Conservation (phyloP, 768 basidiomycete species). For the Boletus patriciae region DNA sequence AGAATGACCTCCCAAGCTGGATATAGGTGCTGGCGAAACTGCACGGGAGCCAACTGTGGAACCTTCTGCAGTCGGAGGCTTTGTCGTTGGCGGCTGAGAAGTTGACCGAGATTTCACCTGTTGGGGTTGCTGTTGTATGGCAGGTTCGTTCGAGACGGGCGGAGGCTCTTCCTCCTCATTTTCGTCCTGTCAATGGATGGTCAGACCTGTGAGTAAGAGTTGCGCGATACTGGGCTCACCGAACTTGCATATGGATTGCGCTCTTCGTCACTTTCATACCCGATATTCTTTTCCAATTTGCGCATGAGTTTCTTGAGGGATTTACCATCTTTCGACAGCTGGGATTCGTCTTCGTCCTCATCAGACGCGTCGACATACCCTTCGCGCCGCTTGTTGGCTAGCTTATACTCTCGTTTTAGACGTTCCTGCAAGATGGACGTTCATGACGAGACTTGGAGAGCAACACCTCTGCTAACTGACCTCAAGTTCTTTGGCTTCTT, state of each 20-base stretch:
- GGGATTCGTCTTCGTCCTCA: conserved; percentile 63
- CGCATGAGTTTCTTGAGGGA: conserved; percentile 84
- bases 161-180: conserved; percentile 71
- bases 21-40: conserved; percentile 50
- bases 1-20: conserved; percentile 71
- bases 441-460: neutral
- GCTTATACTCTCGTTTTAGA: conserved; percentile 76
- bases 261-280: conserved; percentile 82
- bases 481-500: conserved; percentile 82
- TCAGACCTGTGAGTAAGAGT: neutral
- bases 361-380: conserved; percentile 72
- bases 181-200: conserved; percentile 46
- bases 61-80: conserved; percentile 33
- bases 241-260: conserved; percentile 78
- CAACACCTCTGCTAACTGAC: conserved; percentile 38
- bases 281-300: conserved; percentile 78
- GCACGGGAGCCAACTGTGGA: conserved; percentile 48
- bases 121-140: conserved; percentile 42
- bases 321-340: conserved; percentile 68
- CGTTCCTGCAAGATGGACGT: conserved; percentile 56
- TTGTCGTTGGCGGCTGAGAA: conserved; percentile 38
- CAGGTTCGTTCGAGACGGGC: conserved; percentile 42
- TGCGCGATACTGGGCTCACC: conserved; percentile 41
- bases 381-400: conserved; percentile 72
- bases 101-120: conserved; percentile 46